These are phyloP conservation scores for Dryadomyces sulphureus DNA, from an alignment of 2,329 filamentous ascomycete species.

Conservation along the genomic window DNA sequence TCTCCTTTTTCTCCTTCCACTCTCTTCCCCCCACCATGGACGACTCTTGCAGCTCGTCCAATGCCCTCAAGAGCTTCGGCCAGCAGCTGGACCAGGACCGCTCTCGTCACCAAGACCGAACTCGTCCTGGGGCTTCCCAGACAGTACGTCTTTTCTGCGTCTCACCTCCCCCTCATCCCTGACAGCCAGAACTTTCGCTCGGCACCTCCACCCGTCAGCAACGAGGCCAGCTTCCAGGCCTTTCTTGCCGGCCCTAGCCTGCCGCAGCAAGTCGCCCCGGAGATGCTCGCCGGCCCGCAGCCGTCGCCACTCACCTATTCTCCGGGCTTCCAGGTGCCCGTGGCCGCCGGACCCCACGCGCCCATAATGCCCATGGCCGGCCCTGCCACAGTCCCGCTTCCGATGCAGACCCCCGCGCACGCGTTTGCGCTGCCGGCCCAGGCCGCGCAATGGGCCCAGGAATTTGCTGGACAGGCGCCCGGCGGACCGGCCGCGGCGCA, in stretches of 20 bases:
- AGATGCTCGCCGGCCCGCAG: not conserved
- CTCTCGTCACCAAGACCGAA: conserved; percentile 55
- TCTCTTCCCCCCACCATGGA: conserved; percentile 20
- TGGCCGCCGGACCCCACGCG: no score
- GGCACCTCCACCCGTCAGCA: not conserved
- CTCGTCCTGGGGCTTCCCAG: not conserved
- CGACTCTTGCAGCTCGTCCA: conserved; percentile 55
- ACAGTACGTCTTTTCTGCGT: conserved; percentile 4
- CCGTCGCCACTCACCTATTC: no score
- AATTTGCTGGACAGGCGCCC: conserved; percentile 5
- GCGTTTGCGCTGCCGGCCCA: not conserved
- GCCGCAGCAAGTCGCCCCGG: not conserved
- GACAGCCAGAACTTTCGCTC: conserved; percentile 10
- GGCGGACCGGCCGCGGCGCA: not conserved
- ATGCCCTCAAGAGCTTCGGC: conserved; percentile 52
- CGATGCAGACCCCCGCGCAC: no score
- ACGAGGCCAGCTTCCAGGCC: conserved; percentile 8
- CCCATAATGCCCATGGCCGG: not conserved
- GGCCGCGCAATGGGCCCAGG: conserved; percentile 6
- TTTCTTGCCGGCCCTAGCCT: conserved; percentile 5
- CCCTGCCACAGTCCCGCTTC: not conserved
- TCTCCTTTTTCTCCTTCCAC: not conserved
- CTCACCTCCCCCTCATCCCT: not conserved
- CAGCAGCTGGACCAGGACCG: conserved; percentile 55
- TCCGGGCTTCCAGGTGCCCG: no score